Evolutionary conservation across 768 basidiomycete genomes (phyloP).

Genomic region (Boletus tomentosulus): DNA sequence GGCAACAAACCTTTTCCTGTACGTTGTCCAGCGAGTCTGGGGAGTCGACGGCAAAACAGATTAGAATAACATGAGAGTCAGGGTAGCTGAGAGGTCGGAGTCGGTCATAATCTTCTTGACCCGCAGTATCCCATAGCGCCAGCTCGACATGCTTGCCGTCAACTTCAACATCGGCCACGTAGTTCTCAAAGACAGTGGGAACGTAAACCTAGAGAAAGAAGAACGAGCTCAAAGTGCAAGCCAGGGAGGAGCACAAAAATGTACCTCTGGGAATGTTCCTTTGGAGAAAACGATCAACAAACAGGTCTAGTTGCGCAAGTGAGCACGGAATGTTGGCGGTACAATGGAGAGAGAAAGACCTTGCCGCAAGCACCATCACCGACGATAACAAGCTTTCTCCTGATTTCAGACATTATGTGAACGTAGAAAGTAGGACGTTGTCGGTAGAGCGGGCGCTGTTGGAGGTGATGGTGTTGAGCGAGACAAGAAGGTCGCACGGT

Average conservation of each 20-base stretch:
- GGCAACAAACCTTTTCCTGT: conserved; percentile 86
- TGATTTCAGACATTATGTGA: conserved; percentile 86
- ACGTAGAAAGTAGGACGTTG: conserved; percentile 32
- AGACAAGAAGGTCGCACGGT: conserved; percentile 36
- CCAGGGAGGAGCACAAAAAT: background rate
- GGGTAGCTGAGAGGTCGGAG: conserved; percentile 97
- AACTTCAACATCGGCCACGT: conserved; percentile 97
- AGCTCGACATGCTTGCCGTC: conserved; percentile 98
- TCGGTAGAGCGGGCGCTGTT: conserved; percentile 34
- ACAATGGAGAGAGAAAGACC: conserved; percentile 39
- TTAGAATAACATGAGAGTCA: conserved; percentile 99
- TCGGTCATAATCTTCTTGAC: conserved; percentile 99
- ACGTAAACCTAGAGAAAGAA: conserved; percentile 77
- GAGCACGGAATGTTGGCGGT: conserved; percentile 12
- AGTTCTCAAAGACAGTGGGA: conserved; percentile 99
- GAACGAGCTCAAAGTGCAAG: background rate
- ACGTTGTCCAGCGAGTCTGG: conserved; percentile 99
- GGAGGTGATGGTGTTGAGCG: conserved; percentile 35
- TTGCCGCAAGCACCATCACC: conserved; percentile 98
- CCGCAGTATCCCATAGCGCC: conserved; percentile 99
- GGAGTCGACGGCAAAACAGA: conserved; percentile 98
- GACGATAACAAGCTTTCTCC: conserved; percentile 98
- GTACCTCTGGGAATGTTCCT: conserved; percentile 92
- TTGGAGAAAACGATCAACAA: conserved; percentile 95
- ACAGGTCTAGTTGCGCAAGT: conserved; percentile 59